A percentile compares a stretch with the other conserved stretches of the same genome.
Conservation (phyloP, 768 basidiomycete species). For the Kwoniella heveanensis region DNA sequence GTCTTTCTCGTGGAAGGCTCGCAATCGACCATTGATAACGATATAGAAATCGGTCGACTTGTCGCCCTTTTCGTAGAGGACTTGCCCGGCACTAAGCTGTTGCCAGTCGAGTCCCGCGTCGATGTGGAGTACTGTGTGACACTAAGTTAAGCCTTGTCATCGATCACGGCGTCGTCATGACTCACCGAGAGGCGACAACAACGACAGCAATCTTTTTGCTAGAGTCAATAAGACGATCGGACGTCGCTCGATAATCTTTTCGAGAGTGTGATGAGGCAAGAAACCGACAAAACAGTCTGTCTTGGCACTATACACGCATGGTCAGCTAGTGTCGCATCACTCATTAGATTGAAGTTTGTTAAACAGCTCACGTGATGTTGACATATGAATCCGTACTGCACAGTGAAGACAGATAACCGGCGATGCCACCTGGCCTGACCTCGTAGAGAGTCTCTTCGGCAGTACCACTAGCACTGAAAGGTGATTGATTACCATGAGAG, state of each 20-base stretch:
- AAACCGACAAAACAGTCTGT: constrained; percentile 99
- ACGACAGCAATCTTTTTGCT: constrained; percentile 91
- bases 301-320: constrained; percentile 63
- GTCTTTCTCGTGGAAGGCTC: constrained; percentile 80
- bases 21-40: constrained; percentile 77
- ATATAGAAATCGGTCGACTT: constrained; percentile 95
- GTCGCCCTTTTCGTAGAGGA: constrained; percentile 80
- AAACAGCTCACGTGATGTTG: constrained; percentile 67
- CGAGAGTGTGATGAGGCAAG: constrained; percentile 81
- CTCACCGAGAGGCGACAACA: constrained; percentile 86
- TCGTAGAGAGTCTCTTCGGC: constrained; percentile 76
- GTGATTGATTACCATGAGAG: constrained; percentile 6
- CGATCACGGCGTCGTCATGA: background rate
- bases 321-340: background rate
- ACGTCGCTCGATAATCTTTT: constrained; percentile 84
- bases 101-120: constrained; percentile 98
- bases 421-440: constrained; percentile 95
- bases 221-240: constrained; percentile 94
- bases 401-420: constrained; percentile 90
- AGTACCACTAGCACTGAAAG: background rate
- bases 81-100: constrained; percentile 93
- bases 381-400: constrained; percentile 93
- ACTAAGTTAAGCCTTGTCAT: background rate
- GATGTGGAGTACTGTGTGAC: constrained; percentile 85
- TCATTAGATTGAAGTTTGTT: background rate